Evolutionary conservation across 352 stramenopile species (phyloP), one percentile per base, ranked within the genome.

Genomic region (Globisporangium canariense): DNA sequence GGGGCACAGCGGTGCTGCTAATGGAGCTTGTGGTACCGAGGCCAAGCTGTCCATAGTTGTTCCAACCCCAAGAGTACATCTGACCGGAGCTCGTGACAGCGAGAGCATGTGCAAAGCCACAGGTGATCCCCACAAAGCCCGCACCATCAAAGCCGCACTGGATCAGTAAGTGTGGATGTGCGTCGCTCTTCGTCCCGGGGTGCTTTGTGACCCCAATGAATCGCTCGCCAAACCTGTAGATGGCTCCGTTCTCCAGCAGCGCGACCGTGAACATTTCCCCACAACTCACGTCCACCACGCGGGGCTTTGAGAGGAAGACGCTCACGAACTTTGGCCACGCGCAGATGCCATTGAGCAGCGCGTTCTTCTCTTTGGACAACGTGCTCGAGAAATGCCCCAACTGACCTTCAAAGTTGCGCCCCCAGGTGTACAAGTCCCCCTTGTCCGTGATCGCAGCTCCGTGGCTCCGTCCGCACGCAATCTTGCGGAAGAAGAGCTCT

Each of bases 391-490:
- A 66, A 18, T 90, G 83, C 1, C 91, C 91, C 7, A 97, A 78
- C 53, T 98, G 90, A 0, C 89, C 91, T 65, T 97, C 87, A 16
- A 82, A 86, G 62, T 94, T 95, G 16, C 88, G 69, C 2, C 91
- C 91, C 90, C 90, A 98, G 4, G 90, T 91, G 70, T 96, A 97
- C 25, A 97, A 38, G 51, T 96, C 90, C 18, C 90, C 89, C 28
- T 69, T 77, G n/a, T 86, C 64, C 0, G 87, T 95, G 55, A 97
- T 34, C 2, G 88, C 88, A 52, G 78, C 81, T 4, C 77, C 84
- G 60, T 98, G 91, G 30, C 75, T 60, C 30, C 68, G 64, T 18
- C 89, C 91, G 47, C 89, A 97, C 18, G 82, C 76, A 18, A 97
- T 61, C 30, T 80, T 76, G 20, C 62, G 67, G 62, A 91, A 86